Conservation (phyloP, 139 green algal species). For the Chlorella sorokiniana region DNA sequence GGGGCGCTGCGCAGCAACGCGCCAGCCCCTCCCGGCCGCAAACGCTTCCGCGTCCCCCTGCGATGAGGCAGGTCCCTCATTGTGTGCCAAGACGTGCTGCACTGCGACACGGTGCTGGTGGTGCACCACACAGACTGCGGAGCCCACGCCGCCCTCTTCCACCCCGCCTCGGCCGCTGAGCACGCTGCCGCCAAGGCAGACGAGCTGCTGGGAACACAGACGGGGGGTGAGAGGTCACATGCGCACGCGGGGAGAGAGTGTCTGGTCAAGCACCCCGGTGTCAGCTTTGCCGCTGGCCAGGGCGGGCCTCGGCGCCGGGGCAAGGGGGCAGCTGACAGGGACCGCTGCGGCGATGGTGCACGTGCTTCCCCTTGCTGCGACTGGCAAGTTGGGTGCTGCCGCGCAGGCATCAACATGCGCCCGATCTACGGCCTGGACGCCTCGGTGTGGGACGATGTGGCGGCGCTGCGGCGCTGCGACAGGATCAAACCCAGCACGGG, state of each 20-base stretch:
- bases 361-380: too few relatives aligned
- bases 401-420: conserved; percentile 33
- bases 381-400: too few relatives aligned
- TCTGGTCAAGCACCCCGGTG: too few relatives aligned
- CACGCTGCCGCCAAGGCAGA: conserved; percentile 14
- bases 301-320: too few relatives aligned
- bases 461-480: neutral
- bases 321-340: too few relatives aligned
- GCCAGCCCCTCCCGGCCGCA: too few relatives aligned
- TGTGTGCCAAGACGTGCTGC: conserved; percentile 35
- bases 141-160: conserved; percentile 33
- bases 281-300: too few relatives aligned
- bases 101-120: conserved; percentile 14
- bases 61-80: conserved; percentile 25
- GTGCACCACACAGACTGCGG: conserved; percentile 42
- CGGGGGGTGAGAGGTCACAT: neutral
- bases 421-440: conserved; percentile 27
- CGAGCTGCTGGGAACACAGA: conserved; percentile 8
- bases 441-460: conserved; percentile 30
- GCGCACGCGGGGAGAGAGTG: too few relatives aligned
- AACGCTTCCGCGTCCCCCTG: neutral
- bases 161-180: conserved; percentile 14
- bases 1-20: too few relatives aligned
- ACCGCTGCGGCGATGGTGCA: too few relatives aligned
- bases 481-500: neutral